Evolutionary conservation across 352 stramenopile species (phyloP), one percentile per base, ranked within the genome.

Genomic region (Globisporangium barbulae): DNA sequence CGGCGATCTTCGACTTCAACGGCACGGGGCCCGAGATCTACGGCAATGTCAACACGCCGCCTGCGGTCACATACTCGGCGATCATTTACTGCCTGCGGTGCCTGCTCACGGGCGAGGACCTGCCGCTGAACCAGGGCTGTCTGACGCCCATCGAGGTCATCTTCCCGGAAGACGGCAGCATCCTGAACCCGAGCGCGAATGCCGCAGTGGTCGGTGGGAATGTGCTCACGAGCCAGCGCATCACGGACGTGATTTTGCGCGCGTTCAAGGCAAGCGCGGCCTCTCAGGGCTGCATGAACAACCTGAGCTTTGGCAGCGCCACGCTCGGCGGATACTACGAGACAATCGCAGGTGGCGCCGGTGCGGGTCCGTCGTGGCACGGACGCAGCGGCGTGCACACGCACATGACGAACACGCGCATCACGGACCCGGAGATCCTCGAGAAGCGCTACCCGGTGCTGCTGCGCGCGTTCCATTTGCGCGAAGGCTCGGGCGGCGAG

Each of bases 361-460:
- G 97, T 35, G 97, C 97, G 30, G 98, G 97, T 1, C 97, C 97
- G 48, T 96, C 86, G 31, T 99, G 97, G 97, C 77, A 98, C 60
- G 98, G 98, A 12, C 88, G 88, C 52, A 98, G 90, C 69, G 98
- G 96, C 9, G 96, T 99, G 50, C 97, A 99, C 76, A 99, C 97
- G 22, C 97, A 99, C 77, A 99, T 99, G 88, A 99, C 98, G 49
- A 99, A 99, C 84, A 99, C 98, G 21, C 89, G 98, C 21, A 99
- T 99, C 70, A 99, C 97, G 21, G 98, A 99, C 74, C 96, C 96
- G n/a, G 97, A 99, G 74, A 99, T 99, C 71, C 68, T 99, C 6
- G 98, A 99, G 76, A 94, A 98, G 63, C 81, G 97, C 2, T 99
- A 96, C 72, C 96, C 96, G 0, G 82, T 98, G 39, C 70, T 97